Base-by-base conservation (phyloP, 1,139 yeast genomes). In the Diutina siamensis region DNA sequence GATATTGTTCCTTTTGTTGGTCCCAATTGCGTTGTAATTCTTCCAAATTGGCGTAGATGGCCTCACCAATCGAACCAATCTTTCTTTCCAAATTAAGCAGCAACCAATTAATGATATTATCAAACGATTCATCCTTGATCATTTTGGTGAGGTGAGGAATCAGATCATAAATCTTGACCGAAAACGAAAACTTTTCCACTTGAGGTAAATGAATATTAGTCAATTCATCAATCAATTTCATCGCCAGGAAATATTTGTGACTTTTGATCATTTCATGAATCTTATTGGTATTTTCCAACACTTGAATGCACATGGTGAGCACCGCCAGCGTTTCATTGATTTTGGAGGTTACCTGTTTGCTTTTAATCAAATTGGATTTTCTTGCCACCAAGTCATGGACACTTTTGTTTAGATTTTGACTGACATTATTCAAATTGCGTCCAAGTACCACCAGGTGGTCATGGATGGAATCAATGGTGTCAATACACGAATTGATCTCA, bases 281-380 rank as follows among this genome's bases (percentile, higher is more conserved):
- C 56, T 81, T 83, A 60, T 88, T 89, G 22, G 95, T 84, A 54
- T 83, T 74, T 57, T 89, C 95, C 50, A 92, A 69, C 10, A 89
- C 92, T 52, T 83, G 89, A 32, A 89, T 69, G 55, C 95, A 84
- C 48, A 82, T 69, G 49, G 72, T 80, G 45, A 83, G 71, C 44
- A 80, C 74, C 40, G 72, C 68, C 19, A 71, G 73, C 0, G 88
- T 78, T 54, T 83, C 88, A 44, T 74, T 71, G 50, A 83, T 80
- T 55, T 80, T 78, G 48, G 68, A 64, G 33, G 75, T 67, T 7
- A 80, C 73, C 53, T 78, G 81, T 52, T 80, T 80, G 50, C 74
- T 65, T 48, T 74, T 74, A 27, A 81, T 65, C 45, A 74, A 67
- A 38, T 65, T 60, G 52, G 74, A 76, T 59, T 82, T 82, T 55